phyloP scores from a whole-genome alignment of 1,284 basidiomycete genomes.

The Ganoderma resinaceum region DNA sequence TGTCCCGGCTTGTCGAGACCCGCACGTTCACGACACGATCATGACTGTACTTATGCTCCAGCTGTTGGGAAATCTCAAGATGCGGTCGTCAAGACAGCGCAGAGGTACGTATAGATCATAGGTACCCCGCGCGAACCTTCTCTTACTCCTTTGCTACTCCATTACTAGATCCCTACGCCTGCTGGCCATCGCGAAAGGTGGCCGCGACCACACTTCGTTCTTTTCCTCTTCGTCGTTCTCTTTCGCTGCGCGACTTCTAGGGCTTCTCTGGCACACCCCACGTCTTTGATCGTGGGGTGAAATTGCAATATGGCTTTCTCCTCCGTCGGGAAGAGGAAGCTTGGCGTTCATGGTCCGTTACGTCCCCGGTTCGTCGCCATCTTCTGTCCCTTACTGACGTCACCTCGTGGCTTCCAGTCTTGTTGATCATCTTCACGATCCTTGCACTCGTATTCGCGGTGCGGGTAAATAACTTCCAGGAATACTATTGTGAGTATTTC shows the following conservation, averaged over 20 bases:
- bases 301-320: slow-evolving; percentile 21
- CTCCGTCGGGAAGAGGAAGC: slow-evolving; percentile 30
- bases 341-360: slow-evolving; percentile 29
- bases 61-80: slow-evolving; percentile 4
- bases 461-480: slow-evolving; percentile 61
- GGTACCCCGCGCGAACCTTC: slow-evolving; percentile 9
- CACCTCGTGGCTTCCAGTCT: slow-evolving; percentile 4
- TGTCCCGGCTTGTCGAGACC: background rate
- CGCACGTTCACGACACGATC: slow-evolving; percentile 2
- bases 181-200: slow-evolving; percentile 15
- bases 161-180: slow-evolving; percentile 15
- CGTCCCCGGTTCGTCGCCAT: background rate
- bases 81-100: slow-evolving; percentile 31
- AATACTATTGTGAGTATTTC: slow-evolving; percentile 60
- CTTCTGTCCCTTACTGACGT: background rate
- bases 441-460: slow-evolving; percentile 60
- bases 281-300: slow-evolving; percentile 3
- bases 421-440: slow-evolving; percentile 53
- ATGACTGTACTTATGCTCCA: background rate
- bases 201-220: slow-evolving; percentile 11
- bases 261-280: slow-evolving; percentile 8
- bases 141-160: background rate
- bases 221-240: slow-evolving; percentile 21
- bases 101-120: background rate
- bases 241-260: slow-evolving; percentile 32